Base-by-base conservation (phyloP, 2,329 filamentous ascomycete species). In the Cordyceps militaris region DNA sequence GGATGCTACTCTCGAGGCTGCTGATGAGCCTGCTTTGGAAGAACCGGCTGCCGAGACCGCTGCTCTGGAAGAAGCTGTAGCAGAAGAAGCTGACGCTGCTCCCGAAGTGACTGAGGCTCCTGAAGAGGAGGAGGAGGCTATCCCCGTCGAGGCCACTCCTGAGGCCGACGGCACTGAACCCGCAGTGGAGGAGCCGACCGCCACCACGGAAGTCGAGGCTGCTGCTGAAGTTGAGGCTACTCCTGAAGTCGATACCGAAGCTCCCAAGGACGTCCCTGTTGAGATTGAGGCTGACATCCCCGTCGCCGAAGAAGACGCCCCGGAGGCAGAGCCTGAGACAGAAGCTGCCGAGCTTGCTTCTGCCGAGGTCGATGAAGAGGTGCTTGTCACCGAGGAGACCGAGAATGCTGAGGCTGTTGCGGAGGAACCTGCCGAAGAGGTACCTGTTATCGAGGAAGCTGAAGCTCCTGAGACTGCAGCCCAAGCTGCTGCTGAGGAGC, bases 371-470 rank as follows among this genome's bases (percentile, higher is more conserved):
- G n/a, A n/a, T 10, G 49, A 52, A 9, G 34, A 52, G 36, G 11
- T 10, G 11, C 24, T 26, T n/a, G 28, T n/a, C 21, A 21, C 62
- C 40, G 57, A 61, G 32, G 67, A 64, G 56, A 53, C 60, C 23
- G 60, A 56, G 19, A 13, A 26, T 16, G 19, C 62, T 40, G 59
- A 60, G 32, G 65, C 30, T 8, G 53, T 50, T 14, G 5, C 50
- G 11, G 51, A 42, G 6, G 34, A 24, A 2, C 3, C 28, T 5
- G 40, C 30, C 10, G 19, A 3, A 23, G 42, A 28, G 3, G 51
- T 11, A 19, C 13, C 40, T 6, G 26, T 11, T 24, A 13, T 16
- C 19, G 28, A 54, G 16, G 34, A 9, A 9, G 3, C 36, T 26
- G 48, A 36, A n/a, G 26, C 23, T 19, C 42, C 16, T 1, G 30